phyloP scores from a whole-genome alignment of 768 basidiomycete species.

The Kwoniella newhampshirensis region DNA sequence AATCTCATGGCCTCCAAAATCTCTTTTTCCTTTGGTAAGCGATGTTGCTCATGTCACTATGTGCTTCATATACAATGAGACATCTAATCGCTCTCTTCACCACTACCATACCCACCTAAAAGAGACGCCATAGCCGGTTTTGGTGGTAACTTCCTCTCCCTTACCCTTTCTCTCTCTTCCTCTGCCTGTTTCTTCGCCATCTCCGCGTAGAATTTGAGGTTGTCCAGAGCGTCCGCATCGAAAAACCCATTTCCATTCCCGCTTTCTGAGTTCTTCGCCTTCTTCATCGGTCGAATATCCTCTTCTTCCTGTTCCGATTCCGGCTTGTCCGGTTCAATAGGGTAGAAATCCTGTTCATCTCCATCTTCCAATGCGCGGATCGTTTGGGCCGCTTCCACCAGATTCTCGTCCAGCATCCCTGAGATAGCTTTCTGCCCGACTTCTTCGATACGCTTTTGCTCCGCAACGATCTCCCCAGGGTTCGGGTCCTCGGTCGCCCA shows the following conservation, averaged over 20 bases:
- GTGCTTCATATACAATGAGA: not conserved
- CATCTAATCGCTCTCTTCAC: conserved; percentile 46
- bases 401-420: conserved; percentile 77
- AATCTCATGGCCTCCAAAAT: too few species aligned
- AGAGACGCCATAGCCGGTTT: conserved; percentile 31
- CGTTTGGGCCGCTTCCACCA: conserved; percentile 83
- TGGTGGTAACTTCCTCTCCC: conserved; percentile 21
- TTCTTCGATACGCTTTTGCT: conserved; percentile 78
- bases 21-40: too few species aligned
- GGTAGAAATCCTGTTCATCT: conserved; percentile 51
- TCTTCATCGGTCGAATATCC: conserved; percentile 36
- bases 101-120: conserved; percentile 53
- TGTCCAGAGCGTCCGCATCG: conserved; percentile 79
- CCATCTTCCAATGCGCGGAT: conserved; percentile 89
- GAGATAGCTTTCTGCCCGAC: conserved; percentile 81
- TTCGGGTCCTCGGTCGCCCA: conserved; percentile 99
- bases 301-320: conserved; percentile 54
- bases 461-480: conserved; percentile 79
- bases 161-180: conserved; percentile 39
- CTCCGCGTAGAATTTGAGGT: conserved; percentile 86
- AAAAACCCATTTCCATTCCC: conserved; percentile 61
- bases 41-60: too few species aligned
- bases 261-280: conserved; percentile 18
- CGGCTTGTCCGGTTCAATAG: conserved; percentile 48
- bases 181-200: conserved; percentile 68